phyloP scores from a whole-genome alignment of 176 grass and related monocot species.

The Leersia perrieri region DNA sequence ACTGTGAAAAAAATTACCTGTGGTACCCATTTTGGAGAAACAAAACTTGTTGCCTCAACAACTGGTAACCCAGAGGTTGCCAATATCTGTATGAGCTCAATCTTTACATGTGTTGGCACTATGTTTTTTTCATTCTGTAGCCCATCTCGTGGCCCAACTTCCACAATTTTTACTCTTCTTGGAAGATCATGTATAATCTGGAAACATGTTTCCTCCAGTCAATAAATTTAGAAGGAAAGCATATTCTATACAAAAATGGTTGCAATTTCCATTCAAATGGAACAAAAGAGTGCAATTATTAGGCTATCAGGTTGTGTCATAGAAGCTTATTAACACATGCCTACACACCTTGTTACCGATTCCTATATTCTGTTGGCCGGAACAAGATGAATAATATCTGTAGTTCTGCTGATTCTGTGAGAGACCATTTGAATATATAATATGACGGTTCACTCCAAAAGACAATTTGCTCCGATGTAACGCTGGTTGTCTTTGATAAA shows the following conservation, averaged over 20 bases:
- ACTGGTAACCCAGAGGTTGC: conserved; percentile 70
- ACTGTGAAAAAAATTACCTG: conserved; percentile 51
- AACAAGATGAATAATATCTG: conserved; percentile 49
- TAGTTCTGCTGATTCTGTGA: conserved; percentile 25
- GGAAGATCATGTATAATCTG: conserved; percentile 60
- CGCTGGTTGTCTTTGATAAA: conserved; percentile 19
- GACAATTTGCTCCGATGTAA: background rate
- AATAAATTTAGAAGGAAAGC: background rate
- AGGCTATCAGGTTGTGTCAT: background rate
- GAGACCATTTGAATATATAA: background rate
- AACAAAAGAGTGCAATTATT: background rate
- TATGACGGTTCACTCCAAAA: background rate
- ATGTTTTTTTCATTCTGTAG: conserved; percentile 80
- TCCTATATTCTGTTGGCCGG: conserved; percentile 11
- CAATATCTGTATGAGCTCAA: conserved; percentile 73
- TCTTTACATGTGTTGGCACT: conserved; percentile 72
- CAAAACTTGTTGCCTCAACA: conserved; percentile 89
- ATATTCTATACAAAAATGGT: background rate
- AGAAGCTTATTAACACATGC: background rate
- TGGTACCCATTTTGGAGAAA: conserved; percentile 95
- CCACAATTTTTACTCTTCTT: conserved; percentile 76
- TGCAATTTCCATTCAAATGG: background rate
- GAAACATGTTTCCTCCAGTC: conserved; percentile 1
- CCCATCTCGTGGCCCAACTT: conserved; percentile 92
- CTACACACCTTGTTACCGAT: conserved; percentile 40